These are phyloP conservation scores for Oryza longistaminata DNA, from an alignment of 176 grass and related monocot genomes.

Conservation along the genomic window DNA sequence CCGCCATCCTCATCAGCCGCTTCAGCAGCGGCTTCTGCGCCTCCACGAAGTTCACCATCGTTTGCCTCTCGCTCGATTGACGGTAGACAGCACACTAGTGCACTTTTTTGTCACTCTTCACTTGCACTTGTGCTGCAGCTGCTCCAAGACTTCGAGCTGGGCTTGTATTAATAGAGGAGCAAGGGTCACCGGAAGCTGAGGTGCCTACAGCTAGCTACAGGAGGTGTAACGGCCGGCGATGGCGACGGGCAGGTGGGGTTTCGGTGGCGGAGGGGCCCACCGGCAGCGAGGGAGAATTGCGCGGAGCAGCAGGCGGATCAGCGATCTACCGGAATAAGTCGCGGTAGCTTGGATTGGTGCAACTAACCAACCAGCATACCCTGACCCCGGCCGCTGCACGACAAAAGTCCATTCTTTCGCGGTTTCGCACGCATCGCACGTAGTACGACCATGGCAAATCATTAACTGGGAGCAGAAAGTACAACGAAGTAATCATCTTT, in stretches of 20 bases:
- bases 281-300: slow-evolving; percentile 11
- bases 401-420: not conserved
- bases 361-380: slow-evolving; percentile 37
- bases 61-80: not conserved
- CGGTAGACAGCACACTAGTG: not conserved
- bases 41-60: slow-evolving; percentile 90
- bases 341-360: slow-evolving; percentile 53
- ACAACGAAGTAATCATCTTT: not conserved
- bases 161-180: slow-evolving; percentile 33
- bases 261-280: slow-evolving; percentile 25
- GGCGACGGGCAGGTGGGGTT: slow-evolving; percentile 32
- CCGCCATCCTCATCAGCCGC: slow-evolving; percentile 68
- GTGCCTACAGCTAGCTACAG: not conserved
- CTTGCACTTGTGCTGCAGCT: not conserved
- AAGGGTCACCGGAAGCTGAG: slow-evolving; percentile 9
- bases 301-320: slow-evolving; percentile 38
- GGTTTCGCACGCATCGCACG: not conserved
- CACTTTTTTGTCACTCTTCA: not conserved
- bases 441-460: not conserved
- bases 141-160: not conserved
- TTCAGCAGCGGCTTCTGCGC: slow-evolving; percentile 73
- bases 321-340: slow-evolving; percentile 35
- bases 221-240: slow-evolving; percentile 36
- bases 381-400: not conserved
- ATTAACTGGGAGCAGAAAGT: not conserved